A percentile compares a stretch with the other conserved stretches of the same genome.
These are phyloP conservation scores for Fusarium sp. DNA, from an alignment of 2,329 filamentous ascomycete genomes.

Conservation along the genomic window DNA sequence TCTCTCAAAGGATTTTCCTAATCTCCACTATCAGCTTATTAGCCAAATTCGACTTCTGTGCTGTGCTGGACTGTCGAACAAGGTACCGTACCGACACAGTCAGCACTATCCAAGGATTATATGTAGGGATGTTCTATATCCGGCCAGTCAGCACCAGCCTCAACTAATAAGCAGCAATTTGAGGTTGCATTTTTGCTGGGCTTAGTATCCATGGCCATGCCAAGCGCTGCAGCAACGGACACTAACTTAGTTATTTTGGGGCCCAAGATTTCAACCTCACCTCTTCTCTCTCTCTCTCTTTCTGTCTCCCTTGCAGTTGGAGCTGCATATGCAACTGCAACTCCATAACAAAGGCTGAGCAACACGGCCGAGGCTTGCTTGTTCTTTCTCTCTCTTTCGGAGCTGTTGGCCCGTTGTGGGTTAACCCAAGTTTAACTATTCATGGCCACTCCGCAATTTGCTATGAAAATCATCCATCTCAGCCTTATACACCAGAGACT, in stretches of 20 bases:
- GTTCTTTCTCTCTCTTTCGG: not conserved
- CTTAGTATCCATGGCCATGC: not conserved
- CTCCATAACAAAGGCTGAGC: conserved; percentile 14
- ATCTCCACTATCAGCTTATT: conserved; percentile 28
- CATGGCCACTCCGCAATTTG: not conserved
- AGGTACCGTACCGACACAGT: conserved; percentile 14
- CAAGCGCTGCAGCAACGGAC: conserved; percentile 17
- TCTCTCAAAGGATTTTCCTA: not conserved
- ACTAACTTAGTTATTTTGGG: conserved; percentile 3
- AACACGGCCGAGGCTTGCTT: not conserved
- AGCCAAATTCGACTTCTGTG: not conserved
- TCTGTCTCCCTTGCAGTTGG: not conserved
- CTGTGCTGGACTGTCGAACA: not conserved
- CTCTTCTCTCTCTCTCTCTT: not conserved
- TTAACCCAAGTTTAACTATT: not conserved
- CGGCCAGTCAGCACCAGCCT: conserved; percentile 31
- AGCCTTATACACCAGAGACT: conserved; percentile 18
- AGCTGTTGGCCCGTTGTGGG: conserved; percentile 5
- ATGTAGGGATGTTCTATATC: not conserved
- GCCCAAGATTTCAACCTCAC: conserved; percentile 8
- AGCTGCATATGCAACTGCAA: not conserved
- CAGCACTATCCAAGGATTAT: conserved; percentile 16
- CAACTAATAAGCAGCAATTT: conserved; percentile 26
- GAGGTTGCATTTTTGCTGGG: conserved; percentile 9
- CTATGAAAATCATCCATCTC: not conserved